phyloP scores from a whole-genome alignment of 129 eudicot genomes.

The Flaveria ramosissima region DNA sequence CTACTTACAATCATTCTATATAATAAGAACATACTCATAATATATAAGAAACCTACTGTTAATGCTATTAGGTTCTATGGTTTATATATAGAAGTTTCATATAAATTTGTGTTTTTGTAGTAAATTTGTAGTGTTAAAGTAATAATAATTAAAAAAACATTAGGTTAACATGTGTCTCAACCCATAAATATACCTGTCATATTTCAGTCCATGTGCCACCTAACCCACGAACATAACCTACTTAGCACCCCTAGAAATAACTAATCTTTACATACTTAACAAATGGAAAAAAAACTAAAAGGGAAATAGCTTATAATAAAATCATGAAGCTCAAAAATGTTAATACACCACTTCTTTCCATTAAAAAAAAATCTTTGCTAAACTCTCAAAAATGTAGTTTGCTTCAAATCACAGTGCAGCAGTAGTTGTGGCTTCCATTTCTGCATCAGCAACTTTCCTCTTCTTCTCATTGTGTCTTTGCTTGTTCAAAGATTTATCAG shows the following conservation, averaged over 20 bases:
- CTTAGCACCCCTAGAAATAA: background rate
- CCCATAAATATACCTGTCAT: no score
- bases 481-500: conserved; percentile 65
- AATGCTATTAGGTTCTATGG: no score
- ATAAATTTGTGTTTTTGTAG: no score
- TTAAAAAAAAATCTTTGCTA: background rate
- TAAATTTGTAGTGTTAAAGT: no score
- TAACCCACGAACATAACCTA: no score
- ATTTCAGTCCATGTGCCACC: no score
- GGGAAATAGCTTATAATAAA: background rate
- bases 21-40: no score
- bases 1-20: no score
- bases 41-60: no score
- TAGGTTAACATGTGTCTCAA: no score
- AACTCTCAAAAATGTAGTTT: background rate
- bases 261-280: background rate
- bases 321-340: background rate
- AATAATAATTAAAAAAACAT: no score
- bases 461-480: conserved; percentile 35
- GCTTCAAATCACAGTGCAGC: conserved; percentile 23
- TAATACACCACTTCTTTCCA: conserved; percentile 8
- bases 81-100: no score
- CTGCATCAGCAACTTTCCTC: conserved; percentile 36
- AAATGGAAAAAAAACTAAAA: background rate
- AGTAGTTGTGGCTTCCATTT: conserved; percentile 20